Percentiles rank a stretch among this genome's conserved stretches.
These are phyloP conservation scores for Yarrowia yakushimensis DNA, from an alignment of 805 yeast species.

Conservation along the genomic window DNA sequence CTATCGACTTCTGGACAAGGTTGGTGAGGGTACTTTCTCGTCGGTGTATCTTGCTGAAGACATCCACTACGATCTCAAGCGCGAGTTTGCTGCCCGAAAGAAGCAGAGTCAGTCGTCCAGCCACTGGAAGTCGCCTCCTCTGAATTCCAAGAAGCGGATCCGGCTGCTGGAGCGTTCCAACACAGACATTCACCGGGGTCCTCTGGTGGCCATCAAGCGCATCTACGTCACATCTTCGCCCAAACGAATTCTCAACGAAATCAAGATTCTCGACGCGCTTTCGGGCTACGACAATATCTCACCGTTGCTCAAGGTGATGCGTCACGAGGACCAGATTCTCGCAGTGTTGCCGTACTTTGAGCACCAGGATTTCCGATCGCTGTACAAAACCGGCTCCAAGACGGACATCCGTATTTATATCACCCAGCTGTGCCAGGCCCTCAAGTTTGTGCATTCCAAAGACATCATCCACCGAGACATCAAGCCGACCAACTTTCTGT, in stretches of 20 bases:
- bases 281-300: constrained; percentile 57
- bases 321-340: constrained; percentile 86
- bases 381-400: constrained; percentile 74
- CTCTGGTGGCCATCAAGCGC: constrained; percentile 79
- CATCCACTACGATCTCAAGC: constrained; percentile 39
- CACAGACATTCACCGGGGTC: background rate
- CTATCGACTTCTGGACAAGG: constrained; percentile 52
- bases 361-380: constrained; percentile 82
- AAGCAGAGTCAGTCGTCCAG: background rate
- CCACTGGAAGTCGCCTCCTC: constrained; percentile 15
- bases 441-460: constrained; percentile 67
- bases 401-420: constrained; percentile 78
- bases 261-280: constrained; percentile 52
- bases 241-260: constrained; percentile 81
- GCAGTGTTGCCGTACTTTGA: constrained; percentile 89
- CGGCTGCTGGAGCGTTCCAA: constrained; percentile 1
- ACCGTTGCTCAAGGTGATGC: constrained; percentile 80
- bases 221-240: constrained; percentile 96
- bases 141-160: constrained; percentile 6
- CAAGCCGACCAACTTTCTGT: constrained; percentile 76
- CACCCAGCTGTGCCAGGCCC: constrained; percentile 71
- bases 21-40: constrained; percentile 66
- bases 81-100: constrained; percentile 22
- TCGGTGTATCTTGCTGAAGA: constrained; percentile 63
- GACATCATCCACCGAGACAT: constrained; percentile 90